Base-by-base conservation (phyloP, 1,284 basidiomycete species). In the Tilletia caries region DNA sequence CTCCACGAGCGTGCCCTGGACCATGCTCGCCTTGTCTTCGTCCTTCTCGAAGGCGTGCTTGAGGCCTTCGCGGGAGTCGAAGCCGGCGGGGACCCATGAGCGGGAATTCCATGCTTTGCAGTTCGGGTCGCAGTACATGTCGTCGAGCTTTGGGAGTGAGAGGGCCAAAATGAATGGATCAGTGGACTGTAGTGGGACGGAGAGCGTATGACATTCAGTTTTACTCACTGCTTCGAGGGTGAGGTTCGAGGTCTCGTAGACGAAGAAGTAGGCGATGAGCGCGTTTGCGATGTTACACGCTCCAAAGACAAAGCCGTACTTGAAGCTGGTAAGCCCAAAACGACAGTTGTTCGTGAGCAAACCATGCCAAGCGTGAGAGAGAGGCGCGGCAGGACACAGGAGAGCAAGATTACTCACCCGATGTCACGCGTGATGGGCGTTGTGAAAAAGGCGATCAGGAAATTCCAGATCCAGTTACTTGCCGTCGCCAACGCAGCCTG, bases 271-370 rank as follows among this genome's bases (percentile, higher is more conserved):
- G 5, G 91, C 91, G 72, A 91, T 85, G 62, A 89, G 75, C 6
- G 89, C 88, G 65, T 88, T 89, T 13, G 74, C 74, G 54, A 83
- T 64, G 69, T 85, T 85, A 69, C 82, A 83, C 10, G 88, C 86
- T 5, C 89, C 89, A 77, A 91, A 91, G 62, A 92, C 86, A 81
- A 89, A 92, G 1, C 91, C 91, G 80, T 91, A 92, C 41, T 86
- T 84, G 83, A 88, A 91, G 4, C 84, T 60, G 78, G 91, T 91
- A 3, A 44, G 37, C 0, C 74, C 74, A 65, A 78, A n/a, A n/a
- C n/a, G n/a, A n/a, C n/a, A n/a, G n/a, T n/a, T n/a, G n/a, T n/a
- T n/a, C n/a, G n/a, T 41, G 10, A 41, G 37, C 10, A 41, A 15
- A 15, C 15, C 37, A 15, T 41, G 37, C 15, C 37, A 41, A 2